Evolutionary conservation across 2,329 filamentous ascomycete species (phyloP), one percentile per base, ranked within the genome.

Genomic region (Didymella pinodella): DNA sequence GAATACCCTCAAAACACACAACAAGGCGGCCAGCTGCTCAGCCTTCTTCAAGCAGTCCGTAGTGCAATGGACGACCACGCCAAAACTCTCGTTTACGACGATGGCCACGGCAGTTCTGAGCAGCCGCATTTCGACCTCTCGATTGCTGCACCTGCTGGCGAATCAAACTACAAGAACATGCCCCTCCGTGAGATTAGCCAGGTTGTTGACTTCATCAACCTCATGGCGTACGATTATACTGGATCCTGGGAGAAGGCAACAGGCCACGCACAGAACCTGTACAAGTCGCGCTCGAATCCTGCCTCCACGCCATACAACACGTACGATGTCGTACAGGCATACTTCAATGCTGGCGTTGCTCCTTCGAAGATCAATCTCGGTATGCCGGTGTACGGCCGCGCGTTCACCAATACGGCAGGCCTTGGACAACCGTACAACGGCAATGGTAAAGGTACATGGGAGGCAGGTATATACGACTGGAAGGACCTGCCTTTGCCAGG

Each of bases 331-430:
- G 80, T 98, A 7, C 80, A 87, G 12, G 83, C 87, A 67, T 98
- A 97, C 79, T 80, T 85, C 16, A 73, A 79, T 1, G 83, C 84
- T 4, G 80, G 81, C 7, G 87, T 97, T 0, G 72, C 83, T 0
- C 74, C 87, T 0, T 73, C 82, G 61, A 97, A 97, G 79, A 86
- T 98, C 53, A 90, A 97, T 3, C 77, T 97, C 14, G 93, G 94
- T 2, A 94, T 97, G 90, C 93, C 94, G 2, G 81, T 98, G 12
- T 98, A 97, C 74, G 94, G 94, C 1, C 90, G 93, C 34, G 87
- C 91, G 0, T 98, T 97, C 75, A 83, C 88, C 66, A 86, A 87
- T 64, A 97, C 94, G 0, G 84, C 89, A 26, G 93, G 93, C 0
- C 84, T 87, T 0, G 94, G 94, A 0, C 76, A 81, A 31, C 79